Base-by-base conservation (phyloP, 225 moss, liverwort and hornwort genomes). In the Physcomitrellopsis africana region DNA sequence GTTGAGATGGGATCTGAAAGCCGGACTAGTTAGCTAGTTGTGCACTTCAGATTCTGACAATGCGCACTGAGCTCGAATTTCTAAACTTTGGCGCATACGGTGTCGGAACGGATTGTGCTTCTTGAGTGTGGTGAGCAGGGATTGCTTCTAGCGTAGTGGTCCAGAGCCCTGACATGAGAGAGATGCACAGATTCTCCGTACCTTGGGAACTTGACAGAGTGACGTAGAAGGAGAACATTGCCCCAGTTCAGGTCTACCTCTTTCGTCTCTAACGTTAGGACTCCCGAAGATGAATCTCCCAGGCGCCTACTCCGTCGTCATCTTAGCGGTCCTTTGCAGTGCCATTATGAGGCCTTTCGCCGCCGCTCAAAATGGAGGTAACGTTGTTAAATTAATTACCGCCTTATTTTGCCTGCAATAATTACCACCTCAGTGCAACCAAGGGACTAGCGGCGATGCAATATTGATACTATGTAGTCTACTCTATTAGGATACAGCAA, bases 361-460 rank as follows among this genome's bases (percentile, higher is more conserved):
- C 7, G 49, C 20, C 19, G 67, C 67, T 24, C 47, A 67, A 65
- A 65, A 17, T 67, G 67, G 67, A 67, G 67, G 67, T 67, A 67
- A 46, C 9, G 24, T 62, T 19, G 20, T 7, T 37, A 37, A 37
- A 37, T 37, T 37, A 4, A 37, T 37, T 37, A 4, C 32, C 32
- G 7, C 32, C 32, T 37, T 37, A 37, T 37, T 37, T 37, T 5
- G 1, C 32, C 3, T 37, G 32, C 4, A 37, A 37, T 37, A 37
- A 37, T 37, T 37, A 37, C 32, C 32, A 37, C 32, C 32, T 37
- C 4, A 37, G 7, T 37, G 32, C 4, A 37, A 37, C 5, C 32
- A 37, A 37, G 32, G 32, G 5, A 37, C 32, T 37, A 37, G 32
- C 32, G 32, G 7, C 32, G 32, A 37, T 37, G 32, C 7, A 37